phyloP scores from a whole-genome alignment of 768 basidiomycete species.

The Rubroboletus pulcherrimus region DNA sequence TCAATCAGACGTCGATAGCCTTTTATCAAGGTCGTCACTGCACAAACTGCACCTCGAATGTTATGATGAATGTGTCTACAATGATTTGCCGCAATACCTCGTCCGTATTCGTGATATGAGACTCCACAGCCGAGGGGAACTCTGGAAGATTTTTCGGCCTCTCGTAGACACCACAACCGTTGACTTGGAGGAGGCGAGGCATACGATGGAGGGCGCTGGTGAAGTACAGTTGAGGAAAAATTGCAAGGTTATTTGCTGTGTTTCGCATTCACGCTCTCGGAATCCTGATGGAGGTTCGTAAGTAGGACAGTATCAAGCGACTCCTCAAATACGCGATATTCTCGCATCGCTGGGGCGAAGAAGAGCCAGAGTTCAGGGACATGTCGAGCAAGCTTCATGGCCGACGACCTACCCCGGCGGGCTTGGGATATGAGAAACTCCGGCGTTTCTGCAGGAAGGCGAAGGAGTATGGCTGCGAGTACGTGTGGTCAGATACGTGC shows the following conservation, averaged over 20 bases:
- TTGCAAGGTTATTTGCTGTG: not conserved
- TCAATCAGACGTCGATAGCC: not conserved
- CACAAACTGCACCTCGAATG: not conserved
- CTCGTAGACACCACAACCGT: not conserved
- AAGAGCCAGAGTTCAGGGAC: conserved; percentile 14
- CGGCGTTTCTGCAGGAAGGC: conserved; percentile 14
- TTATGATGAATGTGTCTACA: conserved; percentile 7
- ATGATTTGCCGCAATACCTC: conserved; percentile 15
- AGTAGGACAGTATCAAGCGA: conserved; percentile 1
- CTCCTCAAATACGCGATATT: conserved; percentile 14
- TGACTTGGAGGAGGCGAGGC: not conserved
- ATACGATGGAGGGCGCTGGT: not conserved
- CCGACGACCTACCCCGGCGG: not conserved
- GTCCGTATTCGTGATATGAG: conserved; percentile 12
- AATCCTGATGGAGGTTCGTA: not conserved
- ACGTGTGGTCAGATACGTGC: conserved; percentile 24
- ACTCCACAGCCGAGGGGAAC: conserved; percentile 4
- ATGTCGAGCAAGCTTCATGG: conserved; percentile 5
- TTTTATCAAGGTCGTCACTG: not conserved
- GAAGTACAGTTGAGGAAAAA: not conserved
- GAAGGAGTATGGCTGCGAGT: conserved; percentile 10
- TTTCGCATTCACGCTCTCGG: not conserved
- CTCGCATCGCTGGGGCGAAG: conserved; percentile 19
- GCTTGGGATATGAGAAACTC: conserved; percentile 13
- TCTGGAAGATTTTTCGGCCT: conserved; percentile 4